Percentiles rank a stretch among this genome's conserved stretches.
Conservation (phyloP, 768 basidiomycete genomes). For the Leucosporidium creatinivorum region DNA sequence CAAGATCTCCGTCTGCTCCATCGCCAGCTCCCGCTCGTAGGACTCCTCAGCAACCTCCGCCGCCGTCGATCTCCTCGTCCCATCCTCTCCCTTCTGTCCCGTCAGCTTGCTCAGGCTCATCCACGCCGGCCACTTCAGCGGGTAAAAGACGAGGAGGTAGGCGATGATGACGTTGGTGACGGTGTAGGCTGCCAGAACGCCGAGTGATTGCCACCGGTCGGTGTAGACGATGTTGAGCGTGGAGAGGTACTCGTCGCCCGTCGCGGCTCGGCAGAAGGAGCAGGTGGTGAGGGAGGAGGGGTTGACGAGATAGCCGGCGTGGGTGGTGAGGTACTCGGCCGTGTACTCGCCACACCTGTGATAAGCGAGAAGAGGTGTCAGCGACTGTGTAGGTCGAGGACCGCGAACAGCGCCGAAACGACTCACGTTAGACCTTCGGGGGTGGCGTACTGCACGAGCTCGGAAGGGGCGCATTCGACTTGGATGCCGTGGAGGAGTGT, state of each 20-base stretch:
- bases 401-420: not conserved
- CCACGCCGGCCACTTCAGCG: not conserved
- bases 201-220: slow-evolving; percentile 16
- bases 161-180: slow-evolving; percentile 18
- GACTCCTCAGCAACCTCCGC: slow-evolving; percentile 9
- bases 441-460: slow-evolving; percentile 57
- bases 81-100: not conserved
- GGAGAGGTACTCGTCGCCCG: slow-evolving; percentile 28
- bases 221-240: slow-evolving; percentile 19
- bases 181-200: slow-evolving; percentile 23
- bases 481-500: slow-evolving; percentile 38
- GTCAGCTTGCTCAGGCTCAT: not conserved
- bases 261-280: slow-evolving; percentile 23
- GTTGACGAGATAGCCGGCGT: slow-evolving; percentile 53
- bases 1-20: not conserved
- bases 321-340: slow-evolving; percentile 47
- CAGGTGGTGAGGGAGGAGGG: slow-evolving; percentile 3
- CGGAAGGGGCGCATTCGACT: slow-evolving; percentile 52
- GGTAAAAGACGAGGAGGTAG: slow-evolving; percentile 25
- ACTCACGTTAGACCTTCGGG: slow-evolving; percentile 50
- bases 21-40: slow-evolving; percentile 5
- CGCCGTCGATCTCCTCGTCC: not conserved
- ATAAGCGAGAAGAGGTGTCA: not conserved
- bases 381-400: not conserved
- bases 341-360: slow-evolving; percentile 52